Base-by-base conservation (phyloP, 164 flowering plant species). In the Akebia trifoliata region DNA sequence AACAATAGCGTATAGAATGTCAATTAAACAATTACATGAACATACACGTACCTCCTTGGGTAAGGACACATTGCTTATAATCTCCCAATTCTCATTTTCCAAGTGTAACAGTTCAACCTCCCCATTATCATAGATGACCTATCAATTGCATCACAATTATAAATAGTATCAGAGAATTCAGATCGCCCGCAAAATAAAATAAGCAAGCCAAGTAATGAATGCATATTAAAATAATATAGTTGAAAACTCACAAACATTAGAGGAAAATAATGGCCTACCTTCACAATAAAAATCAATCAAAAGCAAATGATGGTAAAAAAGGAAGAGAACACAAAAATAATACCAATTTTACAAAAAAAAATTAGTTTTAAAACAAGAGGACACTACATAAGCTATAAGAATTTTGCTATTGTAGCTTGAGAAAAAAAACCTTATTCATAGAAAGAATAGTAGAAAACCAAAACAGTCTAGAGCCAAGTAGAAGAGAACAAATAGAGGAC, bases 51-150 rank as follows among this genome's bases (percentile, higher is more conserved):
- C 84, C 79, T 63, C 61, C 18, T 74, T 70, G 15, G 22, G 35
- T 42, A 59, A 15, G 54, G 68, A 60, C 29, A 22, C 34, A 36
- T 56, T 59, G 49, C 66, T 43, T 32, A 73, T 52, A 31, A 67
- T 56, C 57, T 79, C 80, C 77, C 79, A 71, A 30, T 37, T 68
- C 62, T 75, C 82, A 62, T 63, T 68, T 34, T 66, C 69, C 66
- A 77, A 69, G 70, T 62, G 50, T 57, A 81, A 49, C 28, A 64
- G 37, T 39, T 77, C 79, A 66, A 72, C 65, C 11, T 72, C 79
- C 44, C 81, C 76, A 69, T 56, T 71, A 25, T 72, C 82, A 66
- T 60, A 74, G 6, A 64, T 34, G 2, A 79, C 50, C 84, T 82
- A 67, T 56, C 49, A 72, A 62, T 21, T 26, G 21, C 37, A 56